Conservation (phyloP, 2,329 filamentous ascomycete genomes). For the Colletotrichum plurivorum region DNA sequence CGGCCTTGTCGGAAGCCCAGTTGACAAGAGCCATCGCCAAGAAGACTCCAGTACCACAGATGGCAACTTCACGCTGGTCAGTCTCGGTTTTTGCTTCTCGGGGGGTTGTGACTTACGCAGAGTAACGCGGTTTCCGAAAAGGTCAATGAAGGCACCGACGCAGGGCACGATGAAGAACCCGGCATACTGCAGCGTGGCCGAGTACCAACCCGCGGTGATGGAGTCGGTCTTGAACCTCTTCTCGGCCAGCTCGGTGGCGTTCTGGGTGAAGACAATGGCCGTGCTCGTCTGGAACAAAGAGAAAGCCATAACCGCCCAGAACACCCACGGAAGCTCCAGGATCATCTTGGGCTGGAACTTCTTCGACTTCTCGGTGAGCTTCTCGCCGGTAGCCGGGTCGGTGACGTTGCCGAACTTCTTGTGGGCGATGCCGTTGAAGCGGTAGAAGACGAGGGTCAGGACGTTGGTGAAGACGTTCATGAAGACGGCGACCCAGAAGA, state of each 20-base stretch:
- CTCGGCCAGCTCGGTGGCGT: constrained; percentile 73
- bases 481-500: constrained; percentile 73
- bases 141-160: constrained; percentile 69
- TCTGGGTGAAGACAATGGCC: constrained; percentile 67
- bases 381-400: constrained; percentile 71
- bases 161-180: constrained; percentile 71
- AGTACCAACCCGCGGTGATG: constrained; percentile 73
- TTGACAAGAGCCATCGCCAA: constrained; percentile 66
- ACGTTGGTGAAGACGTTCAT: constrained; percentile 76
- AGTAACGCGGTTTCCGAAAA: constrained; percentile 66
- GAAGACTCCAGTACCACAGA: constrained; percentile 62
- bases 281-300: constrained; percentile 72
- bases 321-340: constrained; percentile 71
- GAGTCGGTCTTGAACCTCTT: constrained; percentile 69
- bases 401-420: constrained; percentile 60
- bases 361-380: constrained; percentile 71
- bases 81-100: not conserved
- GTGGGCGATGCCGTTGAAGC: constrained; percentile 67
- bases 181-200: constrained; percentile 66
- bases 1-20: constrained; percentile 62
- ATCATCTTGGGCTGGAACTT: constrained; percentile 70
- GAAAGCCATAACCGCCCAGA: constrained; percentile 69
- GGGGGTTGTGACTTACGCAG: constrained; percentile 47
- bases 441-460: constrained; percentile 66
- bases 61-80: constrained; percentile 45